These are phyloP conservation scores for Selaginella tamariscina DNA, from an alignment of 75 land plant species.

Conservation along the genomic window DNA sequence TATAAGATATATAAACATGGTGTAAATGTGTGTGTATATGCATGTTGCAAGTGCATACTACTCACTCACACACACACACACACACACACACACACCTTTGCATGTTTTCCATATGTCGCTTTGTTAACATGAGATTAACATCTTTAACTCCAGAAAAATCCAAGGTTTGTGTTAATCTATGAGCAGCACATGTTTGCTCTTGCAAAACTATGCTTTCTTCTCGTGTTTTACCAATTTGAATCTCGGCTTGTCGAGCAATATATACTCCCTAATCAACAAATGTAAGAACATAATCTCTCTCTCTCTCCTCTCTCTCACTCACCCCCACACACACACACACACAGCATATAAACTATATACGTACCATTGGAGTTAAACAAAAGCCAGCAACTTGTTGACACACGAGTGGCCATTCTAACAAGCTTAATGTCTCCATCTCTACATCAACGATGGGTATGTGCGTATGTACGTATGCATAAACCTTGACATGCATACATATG, in stretches of 20 bases:
- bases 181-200: conserved; percentile 57
- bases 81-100: too few relatives aligned
- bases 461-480: too few relatives aligned
- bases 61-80: too few relatives aligned
- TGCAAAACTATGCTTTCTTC: conserved; percentile 52
- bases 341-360: too few relatives aligned
- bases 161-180: conserved; percentile 27
- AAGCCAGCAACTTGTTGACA: conserved; percentile 58
- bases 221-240: conserved; percentile 40
- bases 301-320: too few relatives aligned
- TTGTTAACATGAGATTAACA: conserved; percentile 32
- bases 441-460: too few relatives aligned
- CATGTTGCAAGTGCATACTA: too few relatives aligned
- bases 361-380: conserved; percentile 57
- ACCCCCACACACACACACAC: too few relatives aligned
- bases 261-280: too few relatives aligned
- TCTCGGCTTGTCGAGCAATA: conserved; percentile 22
- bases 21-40: background rate
- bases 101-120: conserved; percentile 37
- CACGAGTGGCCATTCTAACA: conserved; percentile 59
- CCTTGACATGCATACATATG: too few relatives aligned
- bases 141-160: conserved; percentile 64
- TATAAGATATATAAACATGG: too few relatives aligned
- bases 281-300: too few relatives aligned
- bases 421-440: conserved; percentile 36